phyloP scores from a whole-genome alignment of 2,329 filamentous ascomycete genomes.

The Falciphora oryzae region DNA sequence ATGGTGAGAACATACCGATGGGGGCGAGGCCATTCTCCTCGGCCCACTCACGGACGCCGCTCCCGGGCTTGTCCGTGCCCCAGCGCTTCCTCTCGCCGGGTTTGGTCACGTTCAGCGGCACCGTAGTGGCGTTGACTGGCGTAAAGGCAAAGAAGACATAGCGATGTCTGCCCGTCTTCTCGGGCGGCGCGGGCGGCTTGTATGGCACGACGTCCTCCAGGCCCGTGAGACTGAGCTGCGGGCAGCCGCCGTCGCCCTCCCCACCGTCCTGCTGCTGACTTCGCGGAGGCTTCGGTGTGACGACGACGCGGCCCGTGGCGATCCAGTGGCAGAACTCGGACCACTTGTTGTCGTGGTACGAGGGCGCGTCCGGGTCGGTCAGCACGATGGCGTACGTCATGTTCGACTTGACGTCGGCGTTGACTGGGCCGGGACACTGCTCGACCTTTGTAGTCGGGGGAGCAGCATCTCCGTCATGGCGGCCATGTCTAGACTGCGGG shows the following conservation, averaged over 20 bases:
- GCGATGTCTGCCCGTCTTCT: constrained; percentile 36
- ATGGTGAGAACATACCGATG: constrained; percentile 29
- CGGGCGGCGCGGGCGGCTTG: constrained; percentile 34
- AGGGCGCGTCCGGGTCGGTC: constrained; percentile 39
- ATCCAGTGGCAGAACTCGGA: constrained; percentile 43
- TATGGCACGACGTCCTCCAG: constrained; percentile 33
- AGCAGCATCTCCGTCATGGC: constrained; percentile 12
- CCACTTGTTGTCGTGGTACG: constrained; percentile 35
- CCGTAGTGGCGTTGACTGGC: constrained; percentile 32
- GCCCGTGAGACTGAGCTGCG: constrained; percentile 6
- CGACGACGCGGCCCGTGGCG: constrained; percentile 22
- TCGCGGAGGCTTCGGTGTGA: constrained; percentile 17
- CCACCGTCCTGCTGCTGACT: not conserved
- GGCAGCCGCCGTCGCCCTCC: constrained; percentile 7
- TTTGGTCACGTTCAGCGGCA: constrained; percentile 26
- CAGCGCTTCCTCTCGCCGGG: constrained; percentile 33
- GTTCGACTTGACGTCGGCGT: not conserved
- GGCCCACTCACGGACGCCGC: constrained; percentile 35
- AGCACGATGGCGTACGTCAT: constrained; percentile 28
- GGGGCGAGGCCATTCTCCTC: constrained; percentile 33
- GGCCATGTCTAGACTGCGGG: not conserved
- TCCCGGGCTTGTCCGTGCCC: constrained; percentile 29
- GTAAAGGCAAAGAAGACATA: constrained; percentile 37
- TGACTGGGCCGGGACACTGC: not conserved
- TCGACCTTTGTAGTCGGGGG: not conserved